These are phyloP conservation scores for Phaffia rhodozyma DNA, from an alignment of 1,284 basidiomycete genomes.

Conservation along the genomic window DNA sequence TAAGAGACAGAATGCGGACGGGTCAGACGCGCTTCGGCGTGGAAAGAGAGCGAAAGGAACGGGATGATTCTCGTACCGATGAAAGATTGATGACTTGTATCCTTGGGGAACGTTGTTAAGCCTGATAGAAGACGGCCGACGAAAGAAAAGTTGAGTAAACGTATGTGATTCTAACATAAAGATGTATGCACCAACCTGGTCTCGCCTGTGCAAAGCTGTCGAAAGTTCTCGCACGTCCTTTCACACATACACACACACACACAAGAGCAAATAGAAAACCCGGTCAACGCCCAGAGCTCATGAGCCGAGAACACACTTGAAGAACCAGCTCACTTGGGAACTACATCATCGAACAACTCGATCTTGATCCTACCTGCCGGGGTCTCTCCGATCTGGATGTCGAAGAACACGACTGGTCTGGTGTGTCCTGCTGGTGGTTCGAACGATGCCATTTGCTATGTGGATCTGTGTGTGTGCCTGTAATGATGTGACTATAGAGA, in stretches of 20 bases:
- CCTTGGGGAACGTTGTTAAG: slow-evolving; percentile 76
- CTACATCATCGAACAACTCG: slow-evolving; percentile 84
- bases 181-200: slow-evolving; percentile 47
- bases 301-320: background rate
- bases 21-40: slow-evolving; percentile 44
- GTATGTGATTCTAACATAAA: too few species aligned
- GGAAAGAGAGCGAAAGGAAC: background rate
- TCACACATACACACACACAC: background rate
- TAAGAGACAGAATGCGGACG: slow-evolving; percentile 24
- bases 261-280: slow-evolving; percentile 11
- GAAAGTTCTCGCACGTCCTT: slow-evolving; percentile 93
- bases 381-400: slow-evolving; percentile 88
- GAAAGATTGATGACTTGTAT: slow-evolving; percentile 79
- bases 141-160: background rate
- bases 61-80: slow-evolving; percentile 50
- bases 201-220: slow-evolving; percentile 93
- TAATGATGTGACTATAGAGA: too few species aligned
- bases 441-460: background rate
- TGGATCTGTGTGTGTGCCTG: too few species aligned
- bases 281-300: background rate
- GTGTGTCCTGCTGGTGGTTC: slow-evolving; percentile 26
- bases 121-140: slow-evolving; percentile 35
- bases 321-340: slow-evolving; percentile 56
- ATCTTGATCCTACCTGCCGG: slow-evolving; percentile 89
- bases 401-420: slow-evolving; percentile 90